These are phyloP conservation scores for Elongisporangium senticosum DNA, from an alignment of 352 stramenopile species.

Conservation along the genomic window DNA sequence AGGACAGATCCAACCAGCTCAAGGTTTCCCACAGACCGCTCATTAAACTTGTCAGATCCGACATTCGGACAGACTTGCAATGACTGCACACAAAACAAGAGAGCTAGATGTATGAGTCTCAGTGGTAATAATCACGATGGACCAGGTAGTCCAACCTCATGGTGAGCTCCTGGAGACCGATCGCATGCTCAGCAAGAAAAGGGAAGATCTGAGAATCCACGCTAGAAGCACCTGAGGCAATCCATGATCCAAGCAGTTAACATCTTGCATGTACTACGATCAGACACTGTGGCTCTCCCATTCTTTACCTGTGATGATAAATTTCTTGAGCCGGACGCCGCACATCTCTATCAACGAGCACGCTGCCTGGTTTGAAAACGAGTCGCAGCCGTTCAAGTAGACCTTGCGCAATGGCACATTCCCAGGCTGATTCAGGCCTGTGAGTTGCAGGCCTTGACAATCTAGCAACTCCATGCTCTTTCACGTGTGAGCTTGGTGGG, in stretches of 20 bases:
- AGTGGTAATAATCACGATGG: not conserved
- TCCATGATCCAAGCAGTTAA: not conserved
- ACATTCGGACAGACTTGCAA: conserved; percentile 15
- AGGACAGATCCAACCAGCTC: conserved; percentile 47
- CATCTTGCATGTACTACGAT: not conserved
- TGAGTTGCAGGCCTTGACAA: conserved; percentile 42
- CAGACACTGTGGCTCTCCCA: not conserved
- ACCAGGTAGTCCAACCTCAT: conserved; percentile 28
- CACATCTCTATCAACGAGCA: conserved; percentile 32
- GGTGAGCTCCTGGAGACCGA: conserved; percentile 33
- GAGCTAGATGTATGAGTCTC: not conserved
- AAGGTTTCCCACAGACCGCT: conserved; percentile 23
- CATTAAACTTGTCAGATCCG: conserved; percentile 30
- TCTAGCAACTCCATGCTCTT: conserved; percentile 59
- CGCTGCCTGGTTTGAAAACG: conserved; percentile 34
- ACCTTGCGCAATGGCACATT: conserved; percentile 25
- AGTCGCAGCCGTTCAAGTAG: conserved; percentile 45
- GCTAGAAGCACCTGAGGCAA: conserved; percentile 22
- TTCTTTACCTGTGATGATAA: conserved; percentile 38
- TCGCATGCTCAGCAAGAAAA: conserved; percentile 22
- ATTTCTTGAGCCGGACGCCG: conserved; percentile 25
- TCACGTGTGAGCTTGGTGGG: not conserved
- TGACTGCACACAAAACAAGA: conserved; percentile 18
- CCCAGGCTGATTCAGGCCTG: conserved; percentile 25
- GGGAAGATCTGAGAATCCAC: conserved; percentile 42